Evolutionary conservation across 371 early-diverging fungal species (phyloP).

Genomic region (Lichtheimia ramosa): DNA sequence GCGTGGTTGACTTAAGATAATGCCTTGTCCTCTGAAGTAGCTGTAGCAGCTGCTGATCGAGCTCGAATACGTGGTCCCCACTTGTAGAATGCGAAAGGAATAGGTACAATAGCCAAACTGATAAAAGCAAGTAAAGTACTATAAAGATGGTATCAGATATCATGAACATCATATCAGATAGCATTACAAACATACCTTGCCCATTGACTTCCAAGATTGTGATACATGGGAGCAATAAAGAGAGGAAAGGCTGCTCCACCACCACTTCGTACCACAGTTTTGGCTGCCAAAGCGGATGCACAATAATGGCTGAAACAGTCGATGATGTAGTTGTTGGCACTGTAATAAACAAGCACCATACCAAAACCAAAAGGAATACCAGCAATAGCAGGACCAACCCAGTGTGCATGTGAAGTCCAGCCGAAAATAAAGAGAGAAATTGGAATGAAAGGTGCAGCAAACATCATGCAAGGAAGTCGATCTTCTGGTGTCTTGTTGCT

Average conservation of each 20-base stretch:
- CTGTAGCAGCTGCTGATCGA: neutral
- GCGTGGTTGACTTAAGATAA: too few species aligned
- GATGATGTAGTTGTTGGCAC: conserved; percentile 47
- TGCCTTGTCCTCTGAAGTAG: neutral
- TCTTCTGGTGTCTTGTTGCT: conserved; percentile 39
- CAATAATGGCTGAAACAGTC: conserved; percentile 43
- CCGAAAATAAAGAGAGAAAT: conserved; percentile 46
- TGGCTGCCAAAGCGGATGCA: conserved; percentile 46
- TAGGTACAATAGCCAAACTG: conserved; percentile 42
- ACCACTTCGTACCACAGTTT: conserved; percentile 39
- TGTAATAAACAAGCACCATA: conserved; percentile 41
- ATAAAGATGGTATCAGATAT: neutral
- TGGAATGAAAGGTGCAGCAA: conserved; percentile 39
- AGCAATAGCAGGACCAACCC: conserved; percentile 34
- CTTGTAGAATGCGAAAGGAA: conserved; percentile 44
- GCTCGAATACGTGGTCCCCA: conserved; percentile 42
- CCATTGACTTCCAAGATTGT: conserved; percentile 38
- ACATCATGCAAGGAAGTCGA: conserved; percentile 47
- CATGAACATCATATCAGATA: conserved; percentile 2
- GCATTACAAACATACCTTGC: conserved; percentile 20
- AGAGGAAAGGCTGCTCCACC: conserved; percentile 51
- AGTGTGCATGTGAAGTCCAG: conserved; percentile 45
- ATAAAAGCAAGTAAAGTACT: conserved; percentile 42
- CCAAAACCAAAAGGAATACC: conserved; percentile 48
- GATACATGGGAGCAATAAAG: conserved; percentile 43